Conservation (phyloP, 1,284 basidiomycete species). For the Sanguinoderma infundibulare region DNA sequence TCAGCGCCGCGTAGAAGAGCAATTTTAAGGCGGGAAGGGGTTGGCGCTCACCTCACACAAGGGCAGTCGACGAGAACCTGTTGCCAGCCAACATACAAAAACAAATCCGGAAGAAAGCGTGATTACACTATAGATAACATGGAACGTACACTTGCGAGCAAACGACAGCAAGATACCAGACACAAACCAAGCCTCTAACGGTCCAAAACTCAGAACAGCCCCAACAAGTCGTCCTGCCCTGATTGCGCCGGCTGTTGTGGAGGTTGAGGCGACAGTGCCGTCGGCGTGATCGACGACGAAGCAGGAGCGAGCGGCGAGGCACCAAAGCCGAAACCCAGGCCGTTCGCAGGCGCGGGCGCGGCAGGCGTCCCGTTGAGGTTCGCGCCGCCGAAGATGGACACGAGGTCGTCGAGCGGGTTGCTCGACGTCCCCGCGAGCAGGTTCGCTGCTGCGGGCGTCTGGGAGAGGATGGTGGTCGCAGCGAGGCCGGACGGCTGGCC, state of each 20-base stretch:
- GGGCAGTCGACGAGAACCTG: not conserved
- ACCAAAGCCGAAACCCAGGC: constrained; percentile 33
- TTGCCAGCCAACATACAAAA: not conserved
- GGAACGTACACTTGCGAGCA: not conserved
- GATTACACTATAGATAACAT: constrained; percentile 3
- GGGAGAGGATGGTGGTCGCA: constrained; percentile 71
- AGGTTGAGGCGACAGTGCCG: constrained; percentile 22
- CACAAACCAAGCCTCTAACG: not conserved
- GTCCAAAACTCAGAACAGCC: constrained; percentile 23
- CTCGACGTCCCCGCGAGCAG: constrained; percentile 72
- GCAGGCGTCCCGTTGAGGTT: constrained; percentile 31
- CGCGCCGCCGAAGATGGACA: constrained; percentile 81
- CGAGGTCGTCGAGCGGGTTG: constrained; percentile 91
- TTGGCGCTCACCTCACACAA: not conserved
- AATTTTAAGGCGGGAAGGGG: not conserved
- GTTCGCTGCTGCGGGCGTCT: constrained; percentile 73
- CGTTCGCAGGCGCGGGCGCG: constrained; percentile 23
- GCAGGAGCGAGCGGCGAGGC: constrained; percentile 16
- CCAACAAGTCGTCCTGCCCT: constrained; percentile 52
- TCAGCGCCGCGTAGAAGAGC: not conserved
- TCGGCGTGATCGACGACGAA: constrained; percentile 20
- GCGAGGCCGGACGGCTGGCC: constrained; percentile 74
- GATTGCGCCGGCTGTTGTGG: constrained; percentile 34
- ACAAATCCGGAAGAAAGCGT: not conserved
- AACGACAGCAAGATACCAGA: not conserved